Evolutionary conservation across 2,329 filamentous ascomycete species (phyloP), one percentile per base, ranked within the genome.

Genomic region (Raffaelea albimanens): DNA sequence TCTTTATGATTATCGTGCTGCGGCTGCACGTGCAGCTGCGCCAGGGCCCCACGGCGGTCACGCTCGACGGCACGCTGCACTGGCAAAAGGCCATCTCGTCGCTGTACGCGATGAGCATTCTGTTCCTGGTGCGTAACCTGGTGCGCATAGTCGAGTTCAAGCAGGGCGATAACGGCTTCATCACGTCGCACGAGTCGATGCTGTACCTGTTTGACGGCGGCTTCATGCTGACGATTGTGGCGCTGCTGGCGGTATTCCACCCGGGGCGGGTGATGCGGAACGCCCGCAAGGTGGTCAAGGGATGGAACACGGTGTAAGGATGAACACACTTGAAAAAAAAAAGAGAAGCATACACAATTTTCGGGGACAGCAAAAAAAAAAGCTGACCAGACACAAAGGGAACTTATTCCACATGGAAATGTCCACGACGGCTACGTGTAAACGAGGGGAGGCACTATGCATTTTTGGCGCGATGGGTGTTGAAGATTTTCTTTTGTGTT

Each of bases 1-100:
- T 74, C 22, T 79, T 79, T 53, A 58, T 75, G 20, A 41, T 68
- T 1, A 62, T 67, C 0, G 63, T 69, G 0, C 51, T 62, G 2
- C 50, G 69, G 0, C 75, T 74, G 56, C 68, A 76, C 34, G 31
- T 23, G 4, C 44, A 48, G 2, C 43, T 45, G 20, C 33, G 19
- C 13, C 31, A 19, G 5, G 19, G 20, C 9, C 33, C 19, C 11
- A 23, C 31, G 3, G 3, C 14, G 10, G 7, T 18, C 23, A 5
- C 31, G 2, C 43, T 13, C 23, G 33, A 45, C 31, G 14, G 20
- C 31, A 4, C 22, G 11, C 18, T 38, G 43, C 67, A 51, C 45
- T 57, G 42, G 60, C 58, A 20, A 61, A 58, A 45, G 47, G 23
- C 45, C 18, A 44, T 58, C 11, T 38, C 20, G 11, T 50, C 53